Evolutionary conservation across 768 basidiomycete genomes (phyloP).

Genomic region (Naganishia vishniacii): DNA sequence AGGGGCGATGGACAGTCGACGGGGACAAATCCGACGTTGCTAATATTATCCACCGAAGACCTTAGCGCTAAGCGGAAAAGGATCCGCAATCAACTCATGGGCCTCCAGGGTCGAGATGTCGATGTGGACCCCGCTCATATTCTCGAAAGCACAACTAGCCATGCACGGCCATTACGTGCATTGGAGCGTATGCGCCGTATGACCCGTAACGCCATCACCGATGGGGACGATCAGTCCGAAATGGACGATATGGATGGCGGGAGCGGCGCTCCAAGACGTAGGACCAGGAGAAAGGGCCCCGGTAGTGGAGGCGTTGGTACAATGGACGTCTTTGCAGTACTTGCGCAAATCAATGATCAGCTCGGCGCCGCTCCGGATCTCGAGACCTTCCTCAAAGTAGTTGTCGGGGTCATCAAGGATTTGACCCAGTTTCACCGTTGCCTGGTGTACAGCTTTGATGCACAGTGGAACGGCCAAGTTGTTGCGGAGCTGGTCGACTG

Average conservation of each 20-base stretch:
- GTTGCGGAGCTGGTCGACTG: conserved; percentile 76
- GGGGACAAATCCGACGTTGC: conserved; percentile 9
- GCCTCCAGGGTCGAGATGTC: conserved; percentile 42
- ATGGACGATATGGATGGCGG: background rate
- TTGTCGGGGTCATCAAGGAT: conserved; percentile 69
- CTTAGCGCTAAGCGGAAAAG: background rate
- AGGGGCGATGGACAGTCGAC: background rate
- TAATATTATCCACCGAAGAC: background rate
- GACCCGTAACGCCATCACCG: conserved; percentile 33
- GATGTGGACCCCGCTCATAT: conserved; percentile 58
- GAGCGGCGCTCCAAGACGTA: background rate
- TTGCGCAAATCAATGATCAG: conserved; percentile 76
- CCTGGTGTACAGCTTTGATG: conserved; percentile 76
- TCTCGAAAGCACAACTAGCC: conserved; percentile 65
- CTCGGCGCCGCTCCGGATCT: conserved; percentile 63
- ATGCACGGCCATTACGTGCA: conserved; percentile 64
- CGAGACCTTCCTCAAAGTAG: conserved; percentile 65
- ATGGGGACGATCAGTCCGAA: conserved; percentile 17
- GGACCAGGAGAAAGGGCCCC: conserved; percentile 31
- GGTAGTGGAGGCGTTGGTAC: conserved; percentile 50
- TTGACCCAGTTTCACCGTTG: conserved; percentile 76
- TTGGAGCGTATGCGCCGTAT: conserved; percentile 63
- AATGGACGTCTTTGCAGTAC: conserved; percentile 74
- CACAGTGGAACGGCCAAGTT: conserved; percentile 69
- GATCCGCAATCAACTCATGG: conserved; percentile 25